phyloP scores from a whole-genome alignment of 148 eudicot genomes.

The Cornus florida region DNA sequence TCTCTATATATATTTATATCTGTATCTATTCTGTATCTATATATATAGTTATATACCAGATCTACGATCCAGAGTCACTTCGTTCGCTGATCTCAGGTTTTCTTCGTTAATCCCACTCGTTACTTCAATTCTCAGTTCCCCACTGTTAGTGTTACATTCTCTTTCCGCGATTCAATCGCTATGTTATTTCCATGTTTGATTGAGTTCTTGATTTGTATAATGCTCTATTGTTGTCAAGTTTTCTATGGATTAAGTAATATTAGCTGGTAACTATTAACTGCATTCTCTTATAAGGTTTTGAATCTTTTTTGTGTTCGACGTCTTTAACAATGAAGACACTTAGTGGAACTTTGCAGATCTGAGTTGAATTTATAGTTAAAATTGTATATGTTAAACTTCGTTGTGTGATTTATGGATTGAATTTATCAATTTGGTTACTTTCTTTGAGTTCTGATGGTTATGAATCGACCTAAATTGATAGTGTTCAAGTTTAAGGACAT shows the following conservation, averaged over 20 bases:
- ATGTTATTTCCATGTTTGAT: neutral
- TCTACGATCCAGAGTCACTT: neutral
- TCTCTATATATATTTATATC: no score
- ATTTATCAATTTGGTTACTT: neutral
- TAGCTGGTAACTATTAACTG: neutral
- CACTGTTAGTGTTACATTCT: neutral
- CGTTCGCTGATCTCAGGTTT: slow-evolving; percentile 9
- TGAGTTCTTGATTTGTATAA: slow-evolving; percentile 1
- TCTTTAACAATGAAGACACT: neutral
- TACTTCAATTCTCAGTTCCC: neutral
- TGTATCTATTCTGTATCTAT: no score
- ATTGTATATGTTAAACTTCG: neutral
- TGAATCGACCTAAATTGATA: neutral
- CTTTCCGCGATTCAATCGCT: neutral
- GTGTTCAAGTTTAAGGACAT: no score
- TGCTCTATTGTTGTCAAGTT: neutral
- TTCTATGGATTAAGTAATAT: neutral
- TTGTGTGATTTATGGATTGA: neutral
- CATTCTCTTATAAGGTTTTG: neutral
- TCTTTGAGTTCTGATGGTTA: neutral
- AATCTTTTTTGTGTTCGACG: neutral
- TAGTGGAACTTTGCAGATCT: slow-evolving; percentile 11
- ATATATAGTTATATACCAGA: slow-evolving; percentile 3
- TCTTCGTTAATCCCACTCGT: neutral
- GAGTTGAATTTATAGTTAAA: neutral